phyloP scores from a whole-genome alignment of 2,329 filamentous ascomycete species.

The Orbilia quercus region DNA sequence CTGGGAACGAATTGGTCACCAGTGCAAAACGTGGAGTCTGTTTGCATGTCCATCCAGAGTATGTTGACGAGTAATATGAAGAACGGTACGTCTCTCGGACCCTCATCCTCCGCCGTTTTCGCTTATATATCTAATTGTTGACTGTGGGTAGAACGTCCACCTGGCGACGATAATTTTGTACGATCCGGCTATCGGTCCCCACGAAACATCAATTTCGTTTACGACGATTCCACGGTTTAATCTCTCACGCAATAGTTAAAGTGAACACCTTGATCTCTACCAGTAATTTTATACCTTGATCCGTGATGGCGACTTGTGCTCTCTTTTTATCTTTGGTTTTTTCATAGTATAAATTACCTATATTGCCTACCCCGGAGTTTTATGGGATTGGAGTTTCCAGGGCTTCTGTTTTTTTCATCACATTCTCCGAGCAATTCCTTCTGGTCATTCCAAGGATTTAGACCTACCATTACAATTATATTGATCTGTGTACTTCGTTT shows the following conservation, averaged over 20 bases:
- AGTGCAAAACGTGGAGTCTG: slow-evolving; percentile 94
- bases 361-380: slow-evolving; percentile 50
- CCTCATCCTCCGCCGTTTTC: not conserved
- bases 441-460: slow-evolving; percentile 20
- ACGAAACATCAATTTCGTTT: slow-evolving; percentile 90
- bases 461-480: slow-evolving; percentile 25
- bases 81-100: slow-evolving; percentile 67
- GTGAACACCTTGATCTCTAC: not conserved
- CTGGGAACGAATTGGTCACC: slow-evolving; percentile 90
- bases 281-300: not conserved
- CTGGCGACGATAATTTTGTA: slow-evolving; percentile 90
- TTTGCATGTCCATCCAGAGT: slow-evolving; percentile 97
- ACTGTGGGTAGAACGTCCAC: slow-evolving; percentile 73
- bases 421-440: slow-evolving; percentile 24
- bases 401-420: slow-evolving; percentile 17
- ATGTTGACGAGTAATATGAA: slow-evolving; percentile 97
- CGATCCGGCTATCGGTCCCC: slow-evolving; percentile 78
- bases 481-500: not conserved
- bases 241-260: not conserved
- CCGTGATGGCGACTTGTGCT: not conserved
- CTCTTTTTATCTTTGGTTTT: slow-evolving; percentile 12
- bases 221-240: slow-evolving; percentile 85
- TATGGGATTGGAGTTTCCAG: slow-evolving; percentile 42
- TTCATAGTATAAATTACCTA: slow-evolving; percentile 13
- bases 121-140: slow-evolving; percentile 16